A percentile compares a stretch with the other conserved stretches of the same genome.
phyloP scores from a whole-genome alignment of 306 rosid species.

The Rosa chinensis region DNA sequence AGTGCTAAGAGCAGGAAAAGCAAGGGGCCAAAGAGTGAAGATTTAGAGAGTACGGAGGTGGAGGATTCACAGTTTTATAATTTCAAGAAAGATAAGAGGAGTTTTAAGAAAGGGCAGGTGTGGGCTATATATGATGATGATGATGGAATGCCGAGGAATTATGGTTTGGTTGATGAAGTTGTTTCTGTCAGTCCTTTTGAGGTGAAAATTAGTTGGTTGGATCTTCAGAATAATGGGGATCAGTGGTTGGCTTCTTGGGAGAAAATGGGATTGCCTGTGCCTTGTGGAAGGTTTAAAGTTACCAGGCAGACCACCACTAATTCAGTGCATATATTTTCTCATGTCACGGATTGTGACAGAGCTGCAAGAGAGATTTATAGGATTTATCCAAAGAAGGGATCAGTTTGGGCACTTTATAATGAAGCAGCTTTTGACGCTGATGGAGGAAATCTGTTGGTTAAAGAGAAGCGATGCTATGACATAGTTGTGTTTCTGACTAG shows the following conservation, averaged over 20 bases:
- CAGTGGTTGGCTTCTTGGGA: slow-evolving; percentile 43
- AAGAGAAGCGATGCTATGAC: slow-evolving; percentile 51
- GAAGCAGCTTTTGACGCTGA: slow-evolving; percentile 43
- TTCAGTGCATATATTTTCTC: slow-evolving; percentile 76
- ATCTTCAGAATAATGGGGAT: slow-evolving; percentile 53
- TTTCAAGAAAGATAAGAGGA: slow-evolving; percentile 73
- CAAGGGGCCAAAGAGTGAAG: slow-evolving; percentile 24
- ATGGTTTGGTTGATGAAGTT: slow-evolving; percentile 72
- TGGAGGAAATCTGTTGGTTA: slow-evolving; percentile 31
- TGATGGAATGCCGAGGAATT: slow-evolving; percentile 87
- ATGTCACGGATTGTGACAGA: slow-evolving; percentile 67
- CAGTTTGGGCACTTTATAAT: slow-evolving; percentile 82
- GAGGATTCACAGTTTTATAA: slow-evolving; percentile 82
- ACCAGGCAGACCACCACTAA: slow-evolving; percentile 42
- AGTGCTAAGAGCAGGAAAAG: slow-evolving; percentile 13
- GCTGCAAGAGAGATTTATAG: slow-evolving; percentile 63
- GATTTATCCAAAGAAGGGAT: slow-evolving; percentile 87
- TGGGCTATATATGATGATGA: slow-evolving; percentile 85
- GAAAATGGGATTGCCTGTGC: slow-evolving; percentile 54
- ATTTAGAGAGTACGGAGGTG: slow-evolving; percentile 48
- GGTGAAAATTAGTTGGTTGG: slow-evolving; percentile 85
- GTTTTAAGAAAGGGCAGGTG: slow-evolving; percentile 88
- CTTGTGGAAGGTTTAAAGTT: slow-evolving; percentile 85
- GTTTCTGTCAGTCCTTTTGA: slow-evolving; percentile 63
- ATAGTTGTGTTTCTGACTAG: slow-evolving; percentile 68